Base-by-base conservation (phyloP, 2,329 filamentous ascomycete species). In the Didymella keratinophila region DNA sequence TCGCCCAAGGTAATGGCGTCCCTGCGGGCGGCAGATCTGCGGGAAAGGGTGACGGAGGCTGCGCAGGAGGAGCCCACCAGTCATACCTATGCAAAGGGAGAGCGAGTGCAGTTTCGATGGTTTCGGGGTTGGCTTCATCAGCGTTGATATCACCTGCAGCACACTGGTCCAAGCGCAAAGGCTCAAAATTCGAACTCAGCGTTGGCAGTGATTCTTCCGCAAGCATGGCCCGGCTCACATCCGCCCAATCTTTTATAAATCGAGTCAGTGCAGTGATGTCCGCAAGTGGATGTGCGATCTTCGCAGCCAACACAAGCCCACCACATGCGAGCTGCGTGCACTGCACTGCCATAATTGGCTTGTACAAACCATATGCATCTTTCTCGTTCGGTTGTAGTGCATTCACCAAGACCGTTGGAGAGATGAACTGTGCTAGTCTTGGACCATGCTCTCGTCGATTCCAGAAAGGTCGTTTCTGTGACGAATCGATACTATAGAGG, bases 1-100 rank as follows among this genome's bases (percentile, higher is more conserved):
- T 51, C 16, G 44, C 48, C 59, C 59, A 56, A 7, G 59, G 59
- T 8, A 62, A 16, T 11, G 55, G 39, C 27, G 45, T 56, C 2
- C 55, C 59, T 16, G 59, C 52, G 5, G 34, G 32, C 36, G 41
- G 25, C 23, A 47, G 36, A 20, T 57, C 25, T 14, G 36, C 7
- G 28, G 28, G 51, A 25, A 62, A 62, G 5, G 59, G 43, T 1
- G 52, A 8, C 2, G 59, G 55, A 21, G 59, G 55, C 28, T 45
- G 45, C 8, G 16, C 44, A 16, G 59, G 59, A 30, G 59, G n/a
- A 10, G 44, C 52, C 59, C 59, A 62, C 55, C 59, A 62, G 18
- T 62, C 59, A 27, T 62, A 58, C 20, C 59, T 56, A 41, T 62
- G 55, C 44, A 62, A 45, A 6, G 59, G 59, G 6, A 61, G 25